phyloP scores from a whole-genome alignment of 1,284 basidiomycete genomes.

The Sporisorium iseilematis-ciliati region DNA sequence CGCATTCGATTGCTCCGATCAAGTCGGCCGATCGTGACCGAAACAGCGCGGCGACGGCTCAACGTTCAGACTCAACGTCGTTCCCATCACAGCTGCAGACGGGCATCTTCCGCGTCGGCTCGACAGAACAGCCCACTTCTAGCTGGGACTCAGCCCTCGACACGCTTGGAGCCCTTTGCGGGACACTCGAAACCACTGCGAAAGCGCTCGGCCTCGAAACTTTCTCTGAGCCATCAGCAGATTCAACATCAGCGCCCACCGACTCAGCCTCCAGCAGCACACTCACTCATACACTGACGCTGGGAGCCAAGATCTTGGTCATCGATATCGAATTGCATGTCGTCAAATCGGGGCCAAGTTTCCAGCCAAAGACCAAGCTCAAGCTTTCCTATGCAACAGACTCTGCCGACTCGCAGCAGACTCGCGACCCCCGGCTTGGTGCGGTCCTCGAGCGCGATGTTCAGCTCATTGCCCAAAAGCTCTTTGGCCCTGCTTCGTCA shows the following conservation, averaged over 20 bases:
- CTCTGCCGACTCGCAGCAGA: slow-evolving; percentile 25
- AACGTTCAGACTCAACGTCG: not conserved
- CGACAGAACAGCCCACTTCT: not conserved
- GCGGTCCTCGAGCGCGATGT: slow-evolving; percentile 34
- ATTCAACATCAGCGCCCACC: slow-evolving; percentile 8
- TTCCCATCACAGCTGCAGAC: slow-evolving; percentile 24
- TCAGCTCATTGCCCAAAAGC: slow-evolving; percentile 31
- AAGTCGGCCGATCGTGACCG: slow-evolving; percentile 15
- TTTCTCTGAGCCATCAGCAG: slow-evolving; percentile 38
- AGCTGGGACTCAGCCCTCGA: slow-evolving; percentile 20
- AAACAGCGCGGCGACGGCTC: not conserved
- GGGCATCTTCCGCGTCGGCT: slow-evolving; percentile 13
- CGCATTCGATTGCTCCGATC: slow-evolving; percentile 42
- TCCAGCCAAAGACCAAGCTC: slow-evolving; percentile 29
- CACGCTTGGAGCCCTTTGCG: slow-evolving; percentile 33
- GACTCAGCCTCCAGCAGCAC: not conserved
- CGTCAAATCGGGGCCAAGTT: not conserved
- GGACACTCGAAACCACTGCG: slow-evolving; percentile 26
- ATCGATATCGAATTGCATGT: slow-evolving; percentile 47
- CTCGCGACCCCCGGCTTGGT: slow-evolving; percentile 37
- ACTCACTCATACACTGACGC: slow-evolving; percentile 35
- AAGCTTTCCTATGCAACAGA: slow-evolving; percentile 52
- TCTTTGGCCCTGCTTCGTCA: slow-evolving; percentile 21
- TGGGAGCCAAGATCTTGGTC: slow-evolving; percentile 53
- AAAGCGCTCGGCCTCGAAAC: slow-evolving; percentile 46